phyloP scores from a whole-genome alignment of 2,329 filamentous ascomycete genomes.

The Colletotrichum caudatum region DNA sequence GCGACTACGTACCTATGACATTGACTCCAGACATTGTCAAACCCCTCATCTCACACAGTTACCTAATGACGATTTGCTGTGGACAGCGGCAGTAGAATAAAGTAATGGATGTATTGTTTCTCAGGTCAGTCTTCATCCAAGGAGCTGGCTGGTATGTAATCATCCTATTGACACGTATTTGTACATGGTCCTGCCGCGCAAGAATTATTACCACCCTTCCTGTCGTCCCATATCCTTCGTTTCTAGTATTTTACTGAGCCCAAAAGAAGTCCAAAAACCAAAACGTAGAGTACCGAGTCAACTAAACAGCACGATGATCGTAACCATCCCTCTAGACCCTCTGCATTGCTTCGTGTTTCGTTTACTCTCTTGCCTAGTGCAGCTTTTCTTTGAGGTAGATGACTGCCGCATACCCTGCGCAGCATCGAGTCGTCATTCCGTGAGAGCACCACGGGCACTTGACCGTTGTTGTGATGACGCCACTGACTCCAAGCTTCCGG shows the following conservation, averaged over 20 bases:
- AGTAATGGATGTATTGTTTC: conserved; percentile 20
- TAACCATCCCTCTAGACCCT: background rate
- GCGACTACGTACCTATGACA: background rate
- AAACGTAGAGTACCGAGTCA: background rate
- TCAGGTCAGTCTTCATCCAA: conserved; percentile 9
- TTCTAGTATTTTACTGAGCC: background rate
- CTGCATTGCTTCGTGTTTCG: background rate
- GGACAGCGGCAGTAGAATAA: background rate
- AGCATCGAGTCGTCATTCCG: conserved; percentile 76
- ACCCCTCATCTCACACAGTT: background rate
- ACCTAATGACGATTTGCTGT: background rate
- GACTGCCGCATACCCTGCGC: conserved; percentile 75
- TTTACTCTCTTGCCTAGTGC: conserved; percentile 53
- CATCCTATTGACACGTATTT: conserved; percentile 15
- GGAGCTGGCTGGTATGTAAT: conserved; percentile 11
- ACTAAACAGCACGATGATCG: background rate
- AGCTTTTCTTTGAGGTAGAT: conserved; percentile 75
- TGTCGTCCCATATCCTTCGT: background rate
- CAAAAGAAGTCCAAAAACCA: background rate
- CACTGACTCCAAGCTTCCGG: conserved; percentile 63
- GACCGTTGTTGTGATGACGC: conserved; percentile 70
- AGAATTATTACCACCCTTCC: background rate
- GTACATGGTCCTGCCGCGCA: conserved; percentile 5
- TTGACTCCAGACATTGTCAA: no score
- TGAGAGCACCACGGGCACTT: conserved; percentile 80